A percentile compares a stretch with the other conserved stretches of the same genome.
phyloP scores from a whole-genome alignment of 495 filamentous ascomycete genomes.

The Neurospora tetrasperma region DNA sequence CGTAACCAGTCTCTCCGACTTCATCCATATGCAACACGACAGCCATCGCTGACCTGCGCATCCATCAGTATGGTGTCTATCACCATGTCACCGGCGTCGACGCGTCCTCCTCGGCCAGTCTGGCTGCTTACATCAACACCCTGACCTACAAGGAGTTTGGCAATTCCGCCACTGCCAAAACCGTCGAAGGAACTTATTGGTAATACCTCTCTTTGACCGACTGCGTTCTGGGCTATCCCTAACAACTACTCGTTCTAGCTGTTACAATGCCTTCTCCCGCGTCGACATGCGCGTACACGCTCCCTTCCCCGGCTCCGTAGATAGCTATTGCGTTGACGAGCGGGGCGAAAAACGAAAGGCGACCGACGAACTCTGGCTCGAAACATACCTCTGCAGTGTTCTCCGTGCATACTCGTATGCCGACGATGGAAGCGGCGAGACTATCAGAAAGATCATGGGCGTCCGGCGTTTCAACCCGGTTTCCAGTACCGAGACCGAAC shows the following conservation, averaged over 20 bases:
- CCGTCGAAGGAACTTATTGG: constrained; percentile 91
- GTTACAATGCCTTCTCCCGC: constrained; percentile 98
- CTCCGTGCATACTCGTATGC: constrained; percentile 92
- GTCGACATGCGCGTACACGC: constrained; percentile 98
- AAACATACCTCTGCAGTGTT: constrained; percentile 92
- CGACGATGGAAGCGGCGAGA: constrained; percentile 84
- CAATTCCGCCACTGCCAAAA: constrained; percentile 68
- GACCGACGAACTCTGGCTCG: constrained; percentile 88
- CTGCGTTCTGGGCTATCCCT: neutral
- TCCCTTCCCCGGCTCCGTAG: constrained; percentile 87
- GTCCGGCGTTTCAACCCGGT: constrained; percentile 94
- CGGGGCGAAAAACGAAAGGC: constrained; percentile 86
- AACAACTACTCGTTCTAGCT: constrained; percentile 41
- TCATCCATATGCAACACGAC: neutral
- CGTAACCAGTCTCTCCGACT: constrained; percentile 8
- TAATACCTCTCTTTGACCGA: constrained; percentile 26
- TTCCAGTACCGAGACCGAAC: constrained; percentile 92
- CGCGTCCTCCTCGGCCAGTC: constrained; percentile 90
- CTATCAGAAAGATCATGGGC: constrained; percentile 86
- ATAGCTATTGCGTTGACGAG: constrained; percentile 94
- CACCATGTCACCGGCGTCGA: constrained; percentile 98
- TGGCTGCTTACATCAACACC: constrained; percentile 97
- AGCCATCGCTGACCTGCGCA: constrained; percentile 11
- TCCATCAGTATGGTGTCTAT: constrained; percentile 70
- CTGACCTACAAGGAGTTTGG: constrained; percentile 81